phyloP scores from a whole-genome alignment of 2,329 filamentous ascomycete genomes.

The Trichophyton benhamiae region DNA sequence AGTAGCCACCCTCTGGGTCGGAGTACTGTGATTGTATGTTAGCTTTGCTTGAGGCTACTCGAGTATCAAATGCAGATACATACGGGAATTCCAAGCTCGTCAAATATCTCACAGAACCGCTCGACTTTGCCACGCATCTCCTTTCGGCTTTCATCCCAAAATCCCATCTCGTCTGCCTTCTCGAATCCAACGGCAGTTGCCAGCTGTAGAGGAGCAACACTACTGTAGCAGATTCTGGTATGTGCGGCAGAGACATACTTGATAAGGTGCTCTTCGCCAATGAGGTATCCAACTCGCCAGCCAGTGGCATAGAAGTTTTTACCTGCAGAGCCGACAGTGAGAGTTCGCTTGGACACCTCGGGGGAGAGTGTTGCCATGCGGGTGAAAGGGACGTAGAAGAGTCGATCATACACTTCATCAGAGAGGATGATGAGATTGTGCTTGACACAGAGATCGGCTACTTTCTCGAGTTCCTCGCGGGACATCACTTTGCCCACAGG shows the following conservation, averaged over 20 bases:
- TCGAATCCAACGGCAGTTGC: constrained; percentile 90
- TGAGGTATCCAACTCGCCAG: constrained; percentile 92
- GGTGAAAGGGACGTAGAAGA: constrained; percentile 93
- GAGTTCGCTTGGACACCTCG: constrained; percentile 72
- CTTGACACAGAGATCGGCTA: constrained; percentile 82
- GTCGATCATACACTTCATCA: constrained; percentile 85
- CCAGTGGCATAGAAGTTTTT: constrained; percentile 98
- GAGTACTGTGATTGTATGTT: constrained; percentile 47
- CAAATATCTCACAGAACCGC: constrained; percentile 70
- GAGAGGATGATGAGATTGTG: constrained; percentile 88
- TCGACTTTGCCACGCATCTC: constrained; percentile 88
- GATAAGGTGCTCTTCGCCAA: constrained; percentile 77
- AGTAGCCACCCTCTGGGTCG: constrained; percentile 92
- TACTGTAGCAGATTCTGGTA: constrained; percentile 91
- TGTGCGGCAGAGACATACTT: constrained; percentile 87
- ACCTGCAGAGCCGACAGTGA: constrained; percentile 90
- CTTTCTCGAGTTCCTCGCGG: constrained; percentile 64
- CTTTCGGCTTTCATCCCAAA: constrained; percentile 71
- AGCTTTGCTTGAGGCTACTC: background rate
- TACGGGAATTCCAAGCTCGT: constrained; percentile 57
- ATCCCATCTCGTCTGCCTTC: constrained; percentile 67
- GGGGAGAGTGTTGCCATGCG: constrained; percentile 82
- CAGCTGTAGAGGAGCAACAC: constrained; percentile 86
- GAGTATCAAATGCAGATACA: constrained; percentile 8
- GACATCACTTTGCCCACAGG: constrained; percentile 94